Evolutionary conservation across 176 grass and related monocot species (phyloP), one percentile per base, ranked within the genome.

Genomic region (Aegilops longissima): DNA sequence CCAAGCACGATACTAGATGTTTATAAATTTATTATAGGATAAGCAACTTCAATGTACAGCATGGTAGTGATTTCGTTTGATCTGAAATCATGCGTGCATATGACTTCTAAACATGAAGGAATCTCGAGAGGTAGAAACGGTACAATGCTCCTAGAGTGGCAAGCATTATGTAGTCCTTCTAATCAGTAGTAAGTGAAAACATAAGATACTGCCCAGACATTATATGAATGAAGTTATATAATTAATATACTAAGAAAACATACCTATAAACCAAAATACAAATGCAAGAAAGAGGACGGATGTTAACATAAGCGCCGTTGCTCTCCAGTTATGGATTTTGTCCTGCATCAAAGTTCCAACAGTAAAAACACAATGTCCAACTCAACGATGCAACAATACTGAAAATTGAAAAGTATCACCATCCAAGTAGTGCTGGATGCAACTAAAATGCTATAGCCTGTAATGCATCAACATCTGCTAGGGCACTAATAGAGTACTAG

Each of bases 241-340:
- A 4, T 14, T 21, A 30, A 11, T 64, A 63, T n/a, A 62, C 21
- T 78, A 72, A 56, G 64, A 73, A 81, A 81, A 33, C 54, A 25
- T 94, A 99, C 97, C 97, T 40, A 85, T 65, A 83, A 93, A 99
- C 97, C 97, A 99, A 89, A 94, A 73, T 56, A 67, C 45, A 77
- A 86, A 82, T 73, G 97, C 97, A 94, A 83, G 78, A 56, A 99
- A 89, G 51, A 99, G 83, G 87, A 99, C 66, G 52, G 94, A 96
- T 83, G 97, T 99, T 83, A 99, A 80, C 49, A 79, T 76, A 79
- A 99, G 97, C 38, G 97, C 94, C 65, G 86, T 94, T 34, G 68
- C 63, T 80, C 97, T 99, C 97, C 97, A 99, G 83, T 94, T 93
- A 86, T 94, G 84, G 76, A 99, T 45, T 68, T 93, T 63, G 82